Evolutionary conservation across 1,139 yeast species (phyloP), one percentile per base, ranked within the genome.

Genomic region (Pneumocystis jirovecii): DNA sequence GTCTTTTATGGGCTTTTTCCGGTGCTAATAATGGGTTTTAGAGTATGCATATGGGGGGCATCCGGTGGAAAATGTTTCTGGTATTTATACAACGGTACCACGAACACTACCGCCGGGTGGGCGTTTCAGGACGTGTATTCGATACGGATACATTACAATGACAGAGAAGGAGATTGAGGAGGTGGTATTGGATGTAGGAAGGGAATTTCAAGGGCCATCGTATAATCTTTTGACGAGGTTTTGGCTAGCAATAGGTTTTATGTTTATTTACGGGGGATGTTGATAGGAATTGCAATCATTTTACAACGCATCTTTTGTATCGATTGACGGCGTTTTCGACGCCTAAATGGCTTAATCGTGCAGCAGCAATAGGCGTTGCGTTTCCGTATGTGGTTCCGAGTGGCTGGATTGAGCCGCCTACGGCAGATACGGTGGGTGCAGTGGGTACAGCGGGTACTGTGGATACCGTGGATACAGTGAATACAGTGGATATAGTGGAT

Each of bases 321-420:
- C 57, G 57, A 12, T 10, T 50, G 10, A 50, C 57, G 21, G 21
- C 57, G 4, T 12, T 50, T 5, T 50, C 57, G 10, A 50, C 57
- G 15, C 67, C 67, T 1, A 65, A 62, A 4, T 65, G 67, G 67
- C 60, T 65, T 29, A 65, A 65, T 64, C 65, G 67, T 17, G 63
- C 63, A 15, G 67, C 67, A n/a, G 63, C 64, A 17, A 35, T 63
- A 25, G 67, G 65, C 12, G 65, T 64, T 17, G 63, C 62, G 56
- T 60, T 40, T 31, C 62, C 62, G 3, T 60, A 42, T 7, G 31
- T 60, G 34, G 62, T 60, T 12, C 62, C 62, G 4, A 40, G 34
- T 15, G 50, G 62, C 2, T 60, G 62, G 62, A 31, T 60, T 31
- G 62, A 31, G 42, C 21, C 62, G 6, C 62, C 40, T 6, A 25